Conservation (phyloP, 225 moss, liverwort and hornwort genomes). For the Ulota crispa region DNA sequence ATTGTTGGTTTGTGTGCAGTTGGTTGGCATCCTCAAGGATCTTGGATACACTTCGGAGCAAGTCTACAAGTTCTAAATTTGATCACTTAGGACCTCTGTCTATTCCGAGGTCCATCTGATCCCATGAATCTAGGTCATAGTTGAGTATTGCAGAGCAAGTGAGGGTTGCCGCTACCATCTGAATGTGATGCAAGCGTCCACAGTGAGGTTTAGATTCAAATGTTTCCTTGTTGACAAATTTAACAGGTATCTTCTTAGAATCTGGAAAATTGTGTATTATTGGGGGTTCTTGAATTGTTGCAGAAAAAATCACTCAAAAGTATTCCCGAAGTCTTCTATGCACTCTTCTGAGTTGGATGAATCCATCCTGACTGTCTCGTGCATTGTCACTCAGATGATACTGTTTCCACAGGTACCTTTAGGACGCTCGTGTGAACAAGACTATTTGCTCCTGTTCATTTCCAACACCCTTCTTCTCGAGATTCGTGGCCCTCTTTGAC, state of each 20-base stretch:
- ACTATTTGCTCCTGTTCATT: background rate
- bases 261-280: background rate
- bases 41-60: constrained; percentile 67
- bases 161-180: background rate
- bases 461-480: background rate
- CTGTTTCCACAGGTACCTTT: background rate
- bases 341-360: constrained; percentile 1
- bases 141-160: background rate
- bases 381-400: background rate
- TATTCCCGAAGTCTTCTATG: background rate
- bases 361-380: background rate
- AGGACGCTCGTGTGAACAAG: background rate
- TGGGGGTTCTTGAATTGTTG: background rate
- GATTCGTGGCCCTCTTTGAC: constrained; percentile 20
- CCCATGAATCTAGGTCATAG: background rate
- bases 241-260: background rate
- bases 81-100: background rate
- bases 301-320: background rate
- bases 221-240: background rate
- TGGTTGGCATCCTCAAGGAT: constrained; percentile 69
- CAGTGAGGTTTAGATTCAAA: background rate
- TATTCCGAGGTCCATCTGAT: background rate
- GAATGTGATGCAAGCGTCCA: background rate
- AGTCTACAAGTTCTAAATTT: constrained; percentile 75
- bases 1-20: constrained; percentile 38